Evolutionary conservation across 2,329 filamentous ascomycete species (phyloP).

Genomic region (Colletotrichum theobromicola): DNA sequence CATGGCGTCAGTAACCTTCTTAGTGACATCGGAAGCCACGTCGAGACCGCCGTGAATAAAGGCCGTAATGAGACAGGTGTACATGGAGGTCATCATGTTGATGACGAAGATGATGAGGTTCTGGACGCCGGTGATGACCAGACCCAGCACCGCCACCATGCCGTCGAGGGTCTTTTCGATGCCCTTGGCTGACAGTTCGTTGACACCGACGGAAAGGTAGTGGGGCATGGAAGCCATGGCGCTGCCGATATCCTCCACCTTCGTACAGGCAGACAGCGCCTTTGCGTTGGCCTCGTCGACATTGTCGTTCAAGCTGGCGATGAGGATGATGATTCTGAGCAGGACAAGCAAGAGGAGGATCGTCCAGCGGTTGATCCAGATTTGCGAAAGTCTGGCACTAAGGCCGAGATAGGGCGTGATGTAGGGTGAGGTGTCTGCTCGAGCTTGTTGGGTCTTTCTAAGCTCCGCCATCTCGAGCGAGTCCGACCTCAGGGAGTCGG

Average conservation of each 20-base stretch:
- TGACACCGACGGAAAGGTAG: slow-evolving; percentile 89
- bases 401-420: slow-evolving; percentile 93
- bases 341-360: slow-evolving; percentile 87
- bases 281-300: slow-evolving; percentile 78
- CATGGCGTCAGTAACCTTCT: slow-evolving; percentile 56
- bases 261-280: slow-evolving; percentile 87
- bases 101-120: slow-evolving; percentile 91
- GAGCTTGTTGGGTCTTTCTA: slow-evolving; percentile 33
- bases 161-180: slow-evolving; percentile 82
- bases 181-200: slow-evolving; percentile 79
- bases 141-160: slow-evolving; percentile 77
- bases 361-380: slow-evolving; percentile 98
- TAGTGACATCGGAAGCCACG: slow-evolving; percentile 61
- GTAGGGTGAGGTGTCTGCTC: slow-evolving; percentile 66
- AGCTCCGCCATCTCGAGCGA: slow-evolving; percentile 40
- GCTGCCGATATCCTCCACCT: slow-evolving; percentile 91
- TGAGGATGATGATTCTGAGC: slow-evolving; percentile 77
- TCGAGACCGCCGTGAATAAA: slow-evolving; percentile 81
- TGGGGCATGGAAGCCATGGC: slow-evolving; percentile 98
- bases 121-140: slow-evolving; percentile 84
- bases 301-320: slow-evolving; percentile 74
- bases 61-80: slow-evolving; percentile 86
- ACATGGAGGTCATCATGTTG: slow-evolving; percentile 88
- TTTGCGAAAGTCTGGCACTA: slow-evolving; percentile 86
- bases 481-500: slow-evolving; percentile 40